Percentiles rank a stretch among this genome's conserved stretches.
These are phyloP conservation scores for Hyaloscypha hepaticicola DNA, from an alignment of 495 filamentous ascomycete species.

Conservation along the genomic window DNA sequence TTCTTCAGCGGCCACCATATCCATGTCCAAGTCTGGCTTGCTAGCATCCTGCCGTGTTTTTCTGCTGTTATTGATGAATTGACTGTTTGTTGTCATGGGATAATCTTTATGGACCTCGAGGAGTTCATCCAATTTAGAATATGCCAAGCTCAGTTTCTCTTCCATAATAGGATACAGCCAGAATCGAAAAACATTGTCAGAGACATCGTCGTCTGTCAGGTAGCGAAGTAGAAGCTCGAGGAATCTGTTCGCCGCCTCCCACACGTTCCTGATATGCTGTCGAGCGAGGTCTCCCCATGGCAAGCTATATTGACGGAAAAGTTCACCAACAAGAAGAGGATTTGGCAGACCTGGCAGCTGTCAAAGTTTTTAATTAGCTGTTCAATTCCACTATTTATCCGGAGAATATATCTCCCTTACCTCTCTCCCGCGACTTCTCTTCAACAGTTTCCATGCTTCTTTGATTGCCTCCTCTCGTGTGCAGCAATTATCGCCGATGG, in stretches of 20 bases:
- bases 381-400: not conserved
- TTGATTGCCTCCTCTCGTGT: constrained; percentile 18
- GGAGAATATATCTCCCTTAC: constrained; percentile 6
- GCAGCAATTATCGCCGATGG: not conserved
- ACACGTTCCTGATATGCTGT: constrained; percentile 31
- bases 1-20: constrained; percentile 33
- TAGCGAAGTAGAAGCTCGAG: constrained; percentile 33
- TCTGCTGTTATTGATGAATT: constrained; percentile 27
- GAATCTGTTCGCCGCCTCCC: constrained; percentile 31
- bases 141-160: constrained; percentile 30
- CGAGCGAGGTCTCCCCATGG: constrained; percentile 37
- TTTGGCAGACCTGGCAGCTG: constrained; percentile 38
- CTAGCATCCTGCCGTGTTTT: constrained; percentile 10
- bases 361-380: not conserved
- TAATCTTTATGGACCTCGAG: constrained; percentile 37
- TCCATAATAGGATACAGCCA: constrained; percentile 42
- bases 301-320: constrained; percentile 36
- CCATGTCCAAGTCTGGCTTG: constrained; percentile 15
- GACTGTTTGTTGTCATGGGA: constrained; percentile 32
- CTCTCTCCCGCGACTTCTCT: constrained; percentile 21
- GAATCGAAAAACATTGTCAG: constrained; percentile 31
- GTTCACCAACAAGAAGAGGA: constrained; percentile 35
- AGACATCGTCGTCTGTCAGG: constrained; percentile 33
- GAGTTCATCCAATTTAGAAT: constrained; percentile 40
- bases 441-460: constrained; percentile 15